These are phyloP conservation scores for Suillus sp. DNA, from an alignment of 768 basidiomycete genomes.

Conservation along the genomic window DNA sequence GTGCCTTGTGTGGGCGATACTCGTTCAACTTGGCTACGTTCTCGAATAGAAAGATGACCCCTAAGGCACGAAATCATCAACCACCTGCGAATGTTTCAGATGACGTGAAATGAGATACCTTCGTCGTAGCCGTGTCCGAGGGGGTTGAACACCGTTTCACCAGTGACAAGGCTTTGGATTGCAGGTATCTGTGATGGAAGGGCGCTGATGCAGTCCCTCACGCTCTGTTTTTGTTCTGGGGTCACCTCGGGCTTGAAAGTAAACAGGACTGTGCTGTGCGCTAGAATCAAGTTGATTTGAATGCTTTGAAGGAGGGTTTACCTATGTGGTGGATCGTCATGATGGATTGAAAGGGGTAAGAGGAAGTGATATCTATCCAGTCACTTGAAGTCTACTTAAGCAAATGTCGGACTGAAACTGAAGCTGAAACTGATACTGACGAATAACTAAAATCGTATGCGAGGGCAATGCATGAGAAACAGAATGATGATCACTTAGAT, in stretches of 20 bases:
- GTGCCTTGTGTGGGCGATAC: conserved; percentile 21
- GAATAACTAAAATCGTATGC: neutral
- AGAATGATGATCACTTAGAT: neutral
- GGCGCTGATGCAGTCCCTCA: conserved; percentile 8
- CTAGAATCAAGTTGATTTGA: neutral
- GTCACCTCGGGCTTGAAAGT: conserved; percentile 25
- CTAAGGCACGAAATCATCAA: conserved; percentile 11
- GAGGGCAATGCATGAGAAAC: neutral
- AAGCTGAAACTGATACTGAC: neutral
- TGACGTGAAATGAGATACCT: conserved; percentile 17
- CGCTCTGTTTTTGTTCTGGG: conserved; percentile 11
- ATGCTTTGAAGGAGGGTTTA: conserved; percentile 3
- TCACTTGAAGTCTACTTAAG: conserved; percentile 1
- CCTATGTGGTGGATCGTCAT: conserved; percentile 22
- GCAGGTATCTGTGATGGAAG: conserved; percentile 24
- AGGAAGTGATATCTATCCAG: too few relatives aligned
- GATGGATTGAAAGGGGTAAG: neutral
- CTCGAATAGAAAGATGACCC: conserved; percentile 27
- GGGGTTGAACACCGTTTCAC: conserved; percentile 21
- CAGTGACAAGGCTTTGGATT: conserved; percentile 19
- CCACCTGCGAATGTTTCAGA: neutral
- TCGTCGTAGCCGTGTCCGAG: conserved; percentile 26
- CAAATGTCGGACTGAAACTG: neutral
- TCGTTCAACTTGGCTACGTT: conserved; percentile 16
- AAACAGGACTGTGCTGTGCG: conserved; percentile 19